A percentile compares a stretch with the other conserved stretches of the same genome.
phyloP scores from a whole-genome alignment of 306 rosid genomes.

The Morella rubra region DNA sequence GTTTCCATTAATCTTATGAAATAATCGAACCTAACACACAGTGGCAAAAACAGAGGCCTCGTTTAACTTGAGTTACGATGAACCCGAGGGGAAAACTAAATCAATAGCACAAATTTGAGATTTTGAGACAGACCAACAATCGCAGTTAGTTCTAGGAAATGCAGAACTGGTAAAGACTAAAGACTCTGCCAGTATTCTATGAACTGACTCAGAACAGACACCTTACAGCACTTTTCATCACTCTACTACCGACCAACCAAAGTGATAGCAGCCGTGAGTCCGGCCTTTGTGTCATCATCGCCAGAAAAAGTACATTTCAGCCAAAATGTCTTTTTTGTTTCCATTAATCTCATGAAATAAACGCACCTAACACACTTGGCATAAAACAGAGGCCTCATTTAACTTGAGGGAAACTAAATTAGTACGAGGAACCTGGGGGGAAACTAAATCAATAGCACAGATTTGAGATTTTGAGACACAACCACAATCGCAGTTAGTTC shows the following conservation, averaged over 20 bases:
- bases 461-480: background rate
- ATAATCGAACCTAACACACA: too few species aligned
- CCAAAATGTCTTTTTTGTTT: background rate
- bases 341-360: background rate
- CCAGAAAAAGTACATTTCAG: constrained; percentile 32
- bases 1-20: background rate
- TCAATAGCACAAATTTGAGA: background rate
- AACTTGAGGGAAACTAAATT: background rate
- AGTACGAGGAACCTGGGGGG: background rate
- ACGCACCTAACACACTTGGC: too few species aligned
- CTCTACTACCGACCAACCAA: constrained; percentile 63
- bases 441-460: background rate
- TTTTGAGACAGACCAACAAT: background rate
- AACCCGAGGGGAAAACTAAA: background rate
- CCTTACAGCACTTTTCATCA: constrained; percentile 60
- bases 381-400: too few species aligned
- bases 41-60: too few species aligned
- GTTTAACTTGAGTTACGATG: background rate
- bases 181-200: too few species aligned
- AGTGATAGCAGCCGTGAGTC: constrained; percentile 70
- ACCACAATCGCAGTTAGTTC: background rate
- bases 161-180: background rate
- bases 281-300: constrained; percentile 90
- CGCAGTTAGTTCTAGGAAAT: background rate
- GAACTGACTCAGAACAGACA: constrained; percentile 63